These are phyloP conservation scores for Trichoderma aggressivum DNA, from an alignment of 2,329 filamentous ascomycete species.

Conservation along the genomic window DNA sequence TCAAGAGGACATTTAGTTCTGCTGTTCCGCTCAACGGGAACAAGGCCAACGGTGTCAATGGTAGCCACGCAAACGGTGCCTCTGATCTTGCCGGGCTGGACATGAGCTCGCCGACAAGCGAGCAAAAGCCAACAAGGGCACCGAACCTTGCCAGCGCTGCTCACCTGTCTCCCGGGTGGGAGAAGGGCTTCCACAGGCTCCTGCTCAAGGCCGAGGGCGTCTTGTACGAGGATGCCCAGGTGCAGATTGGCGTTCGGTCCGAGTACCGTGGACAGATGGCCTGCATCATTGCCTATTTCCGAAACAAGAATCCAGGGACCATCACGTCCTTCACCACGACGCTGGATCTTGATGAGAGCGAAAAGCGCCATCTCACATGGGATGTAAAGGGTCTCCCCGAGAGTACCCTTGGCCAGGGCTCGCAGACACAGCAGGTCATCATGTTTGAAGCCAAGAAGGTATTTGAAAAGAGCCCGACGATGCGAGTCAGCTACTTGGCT, in stretches of 20 bases:
- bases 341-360: slow-evolving; percentile 70
- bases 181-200: slow-evolving; percentile 80
- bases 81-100: slow-evolving; percentile 80
- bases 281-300: slow-evolving; percentile 92
- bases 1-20: slow-evolving; percentile 81
- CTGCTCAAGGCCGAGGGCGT: slow-evolving; percentile 79
- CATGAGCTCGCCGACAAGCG: slow-evolving; percentile 59
- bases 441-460: slow-evolving; percentile 86
- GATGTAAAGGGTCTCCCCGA: slow-evolving; percentile 89
- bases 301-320: slow-evolving; percentile 82
- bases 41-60: slow-evolving; percentile 47
- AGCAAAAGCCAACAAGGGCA: slow-evolving; percentile 57
- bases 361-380: slow-evolving; percentile 68
- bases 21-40: slow-evolving; percentile 47
- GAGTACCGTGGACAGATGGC: slow-evolving; percentile 96
- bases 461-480: slow-evolving; percentile 82
- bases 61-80: slow-evolving; percentile 47
- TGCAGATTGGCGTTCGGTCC: slow-evolving; percentile 86
- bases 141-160: slow-evolving; percentile 90
- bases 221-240: slow-evolving; percentile 89
- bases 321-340: slow-evolving; percentile 94
- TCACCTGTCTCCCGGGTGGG: slow-evolving; percentile 92
- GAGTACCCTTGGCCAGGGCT: slow-evolving; percentile 67
- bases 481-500: slow-evolving; percentile 90
- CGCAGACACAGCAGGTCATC: slow-evolving; percentile 87